These are phyloP conservation scores for Ceratorhiza oryzae-sativae DNA, from an alignment of 1,284 basidiomycete species.

Conservation along the genomic window DNA sequence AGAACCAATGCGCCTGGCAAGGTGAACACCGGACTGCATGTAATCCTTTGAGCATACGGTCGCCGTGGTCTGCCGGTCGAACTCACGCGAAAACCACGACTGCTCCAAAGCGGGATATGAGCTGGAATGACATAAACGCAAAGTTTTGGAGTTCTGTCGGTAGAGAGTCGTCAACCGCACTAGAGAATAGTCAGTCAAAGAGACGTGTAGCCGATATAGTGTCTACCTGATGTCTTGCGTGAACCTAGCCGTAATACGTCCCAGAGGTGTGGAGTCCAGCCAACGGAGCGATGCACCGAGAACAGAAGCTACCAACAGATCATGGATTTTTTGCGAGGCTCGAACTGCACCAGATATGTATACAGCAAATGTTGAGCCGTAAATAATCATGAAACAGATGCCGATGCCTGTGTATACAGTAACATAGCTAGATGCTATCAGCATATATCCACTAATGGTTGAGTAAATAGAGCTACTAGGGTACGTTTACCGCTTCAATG, in stretches of 20 bases:
- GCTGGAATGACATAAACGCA: constrained; percentile 49
- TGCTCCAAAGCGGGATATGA: constrained; percentile 53
- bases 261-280: constrained; percentile 54
- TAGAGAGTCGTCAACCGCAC: constrained; percentile 33
- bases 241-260: constrained; percentile 54
- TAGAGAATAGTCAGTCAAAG: background rate
- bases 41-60: background rate
- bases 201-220: constrained; percentile 40
- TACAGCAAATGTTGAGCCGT: constrained; percentile 46
- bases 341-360: constrained; percentile 56
- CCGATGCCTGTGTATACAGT: constrained; percentile 50
- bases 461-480: constrained; percentile 42
- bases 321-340: constrained; percentile 66
- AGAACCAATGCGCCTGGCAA: constrained; percentile 53
- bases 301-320: constrained; percentile 62
- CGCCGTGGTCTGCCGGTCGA: background rate
- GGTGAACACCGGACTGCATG: constrained; percentile 47
- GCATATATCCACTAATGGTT: background rate
- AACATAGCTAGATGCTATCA: constrained; percentile 45
- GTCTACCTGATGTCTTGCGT: constrained; percentile 54
- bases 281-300: constrained; percentile 62
- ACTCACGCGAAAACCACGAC: constrained; percentile 51
- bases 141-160: constrained; percentile 46
- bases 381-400: constrained; percentile 28
- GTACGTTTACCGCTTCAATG: constrained; percentile 47